Evolutionary conservation across 768 basidiomycete genomes (phyloP).

Genomic region (Panaeolus papilionaceus): DNA sequence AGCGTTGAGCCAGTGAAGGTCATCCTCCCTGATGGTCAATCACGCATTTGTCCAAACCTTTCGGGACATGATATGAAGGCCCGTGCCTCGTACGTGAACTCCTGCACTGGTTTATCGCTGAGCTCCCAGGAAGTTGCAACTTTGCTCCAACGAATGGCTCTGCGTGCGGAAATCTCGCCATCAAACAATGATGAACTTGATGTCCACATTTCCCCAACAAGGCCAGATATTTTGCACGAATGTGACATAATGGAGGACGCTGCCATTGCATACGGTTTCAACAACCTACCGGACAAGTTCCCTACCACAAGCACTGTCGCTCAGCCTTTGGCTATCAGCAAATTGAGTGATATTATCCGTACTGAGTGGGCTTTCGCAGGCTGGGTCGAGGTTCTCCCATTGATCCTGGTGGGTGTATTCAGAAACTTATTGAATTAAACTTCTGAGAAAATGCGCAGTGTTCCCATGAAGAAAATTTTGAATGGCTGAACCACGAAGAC

Average conservation of each 20-base stretch:
- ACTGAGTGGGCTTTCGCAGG: constrained; percentile 93
- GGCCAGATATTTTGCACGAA: constrained; percentile 97
- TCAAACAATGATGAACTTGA: constrained; percentile 69
- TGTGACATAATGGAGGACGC: constrained; percentile 99
- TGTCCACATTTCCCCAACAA: constrained; percentile 89
- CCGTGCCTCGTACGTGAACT: constrained; percentile 92
- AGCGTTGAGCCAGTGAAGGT: constrained; percentile 90
- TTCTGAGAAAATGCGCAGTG: constrained; percentile 59
- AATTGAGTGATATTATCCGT: constrained; percentile 86
- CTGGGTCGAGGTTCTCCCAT: constrained; percentile 94
- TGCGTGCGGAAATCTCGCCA: constrained; percentile 59
- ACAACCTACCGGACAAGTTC: constrained; percentile 92
- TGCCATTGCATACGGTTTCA: constrained; percentile 97
- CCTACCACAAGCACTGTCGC: constrained; percentile 95
- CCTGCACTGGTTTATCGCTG: constrained; percentile 88
- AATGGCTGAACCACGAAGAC: constrained; percentile 87
- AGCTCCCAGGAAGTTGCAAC: constrained; percentile 66
- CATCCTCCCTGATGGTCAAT: constrained; percentile 76
- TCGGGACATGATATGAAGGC: constrained; percentile 73
- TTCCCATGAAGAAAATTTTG: constrained; percentile 98
- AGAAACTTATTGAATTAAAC: background rate
- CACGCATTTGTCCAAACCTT: constrained; percentile 82
- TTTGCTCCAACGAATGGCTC: constrained; percentile 87
- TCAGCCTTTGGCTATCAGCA: constrained; percentile 89
- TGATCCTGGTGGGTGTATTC: constrained; percentile 77